phyloP scores from a whole-genome alignment of 139 green algal genomes.

The Eudorina sp. region DNA sequence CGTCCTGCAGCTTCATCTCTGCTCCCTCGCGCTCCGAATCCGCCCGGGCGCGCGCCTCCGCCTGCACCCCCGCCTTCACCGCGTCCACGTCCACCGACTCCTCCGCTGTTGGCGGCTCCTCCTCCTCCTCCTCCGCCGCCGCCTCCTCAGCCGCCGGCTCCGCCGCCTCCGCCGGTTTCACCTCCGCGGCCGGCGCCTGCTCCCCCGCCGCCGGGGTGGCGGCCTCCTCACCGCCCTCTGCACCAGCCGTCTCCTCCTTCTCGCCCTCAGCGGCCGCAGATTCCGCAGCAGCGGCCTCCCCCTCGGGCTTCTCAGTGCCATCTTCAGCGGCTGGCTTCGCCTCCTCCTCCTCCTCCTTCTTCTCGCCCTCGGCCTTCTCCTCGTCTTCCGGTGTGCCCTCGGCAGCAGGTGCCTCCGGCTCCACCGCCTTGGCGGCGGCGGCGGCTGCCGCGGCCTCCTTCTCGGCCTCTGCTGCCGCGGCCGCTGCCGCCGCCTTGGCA shows the following conservation, averaged over 20 bases:
- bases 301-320: neutral
- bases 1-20: slow-evolving; percentile 37
- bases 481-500: neutral
- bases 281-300: neutral
- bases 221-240: too few relatives aligned
- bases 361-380: neutral
- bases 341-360: neutral
- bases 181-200: neutral
- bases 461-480: neutral
- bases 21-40: slow-evolving; percentile 39
- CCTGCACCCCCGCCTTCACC: slow-evolving; percentile 14
- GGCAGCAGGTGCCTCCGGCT: neutral
- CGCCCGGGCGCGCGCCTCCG: slow-evolving; percentile 24
- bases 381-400: neutral
- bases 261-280: neutral
- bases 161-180: neutral
- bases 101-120: neutral
- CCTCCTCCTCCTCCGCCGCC: slow-evolving; percentile 12
- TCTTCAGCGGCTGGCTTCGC: neutral
- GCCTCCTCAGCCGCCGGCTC: neutral
- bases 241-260: neutral
- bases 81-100: slow-evolving; percentile 32
- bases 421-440: neutral
- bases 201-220: neutral
- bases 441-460: neutral